A percentile compares a stretch with the other conserved stretches of the same genome.
Conservation (phyloP, 805 yeast genomes). For the Pichia cephalocereana region DNA sequence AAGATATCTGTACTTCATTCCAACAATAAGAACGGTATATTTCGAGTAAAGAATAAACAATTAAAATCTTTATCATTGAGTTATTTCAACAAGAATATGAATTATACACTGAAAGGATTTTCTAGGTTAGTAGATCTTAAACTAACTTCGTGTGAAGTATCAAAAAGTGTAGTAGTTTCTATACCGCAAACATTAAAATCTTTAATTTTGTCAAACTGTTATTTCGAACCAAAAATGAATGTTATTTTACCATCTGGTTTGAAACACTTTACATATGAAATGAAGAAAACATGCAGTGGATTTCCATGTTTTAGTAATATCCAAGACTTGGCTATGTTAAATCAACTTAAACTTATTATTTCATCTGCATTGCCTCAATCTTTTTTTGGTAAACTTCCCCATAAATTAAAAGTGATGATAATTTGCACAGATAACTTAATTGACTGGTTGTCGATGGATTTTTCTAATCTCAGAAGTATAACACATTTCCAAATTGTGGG, state of each 20-base stretch:
- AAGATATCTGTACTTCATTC: slow-evolving; percentile 4
- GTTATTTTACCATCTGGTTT: not conserved
- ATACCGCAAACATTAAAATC: not conserved
- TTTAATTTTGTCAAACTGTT: slow-evolving; percentile 1
- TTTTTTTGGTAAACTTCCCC: not conserved
- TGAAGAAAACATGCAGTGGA: not conserved
- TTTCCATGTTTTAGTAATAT: slow-evolving; percentile 3
- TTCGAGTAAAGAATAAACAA: not conserved
- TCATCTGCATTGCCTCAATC: not conserved
- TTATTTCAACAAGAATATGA: slow-evolving; percentile 2
- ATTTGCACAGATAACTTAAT: not conserved
- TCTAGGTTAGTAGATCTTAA: not conserved
- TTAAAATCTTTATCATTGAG: not conserved
- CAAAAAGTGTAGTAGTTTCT: not conserved
- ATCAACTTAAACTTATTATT: too few relatives aligned
- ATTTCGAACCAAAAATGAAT: not conserved
- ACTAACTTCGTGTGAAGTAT: slow-evolving; percentile 2
- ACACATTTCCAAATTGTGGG: slow-evolving; percentile 1
- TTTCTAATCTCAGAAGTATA: not conserved
- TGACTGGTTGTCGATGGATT: slow-evolving; percentile 2
- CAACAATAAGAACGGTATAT: slow-evolving; percentile 1
- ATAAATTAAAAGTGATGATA: too few relatives aligned
- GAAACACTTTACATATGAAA: not conserved
- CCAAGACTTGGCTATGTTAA: not conserved
- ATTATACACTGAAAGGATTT: not conserved